Evolutionary conservation across 2,329 filamentous ascomycete species (phyloP).

Genomic region (Paecilomyces dactylethromorphus): DNA sequence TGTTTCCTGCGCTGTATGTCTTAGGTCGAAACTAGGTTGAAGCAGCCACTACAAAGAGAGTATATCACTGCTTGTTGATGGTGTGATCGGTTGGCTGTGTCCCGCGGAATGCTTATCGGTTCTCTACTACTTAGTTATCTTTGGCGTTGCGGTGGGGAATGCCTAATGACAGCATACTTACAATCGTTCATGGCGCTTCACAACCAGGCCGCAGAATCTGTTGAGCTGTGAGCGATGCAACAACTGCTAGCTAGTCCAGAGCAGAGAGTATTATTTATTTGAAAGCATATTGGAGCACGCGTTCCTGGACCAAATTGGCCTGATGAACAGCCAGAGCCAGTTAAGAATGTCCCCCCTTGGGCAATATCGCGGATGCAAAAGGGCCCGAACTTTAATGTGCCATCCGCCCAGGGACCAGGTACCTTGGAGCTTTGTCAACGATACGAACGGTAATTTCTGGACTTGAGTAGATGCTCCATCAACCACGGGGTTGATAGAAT

Average conservation of each 20-base stretch:
- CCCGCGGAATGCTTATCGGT: background rate
- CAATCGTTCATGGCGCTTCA: background rate
- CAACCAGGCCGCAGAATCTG: background rate
- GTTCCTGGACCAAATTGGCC: background rate
- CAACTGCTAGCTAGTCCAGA: background rate
- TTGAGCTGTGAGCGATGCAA: background rate
- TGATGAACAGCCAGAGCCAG: background rate
- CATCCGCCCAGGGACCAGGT: background rate
- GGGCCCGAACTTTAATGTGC: background rate
- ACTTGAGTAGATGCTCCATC: background rate
- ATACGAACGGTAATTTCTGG: background rate
- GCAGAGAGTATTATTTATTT: background rate
- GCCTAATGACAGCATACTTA: too few relatives aligned
- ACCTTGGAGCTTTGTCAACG: background rate
- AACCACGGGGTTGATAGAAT: background rate
- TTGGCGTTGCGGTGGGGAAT: background rate
- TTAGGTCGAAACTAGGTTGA: background rate
- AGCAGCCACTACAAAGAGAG: background rate
- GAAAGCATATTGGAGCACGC: background rate
- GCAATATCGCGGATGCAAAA: background rate
- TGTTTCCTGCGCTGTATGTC: background rate
- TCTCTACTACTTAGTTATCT: background rate
- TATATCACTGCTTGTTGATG: background rate
- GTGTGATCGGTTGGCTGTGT: background rate
- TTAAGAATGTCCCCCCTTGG: background rate